Percentiles rank a stretch among this genome's conserved stretches.
Evolutionary conservation across 1,284 basidiomycete genomes (phyloP).

Genomic region (Fomes fomentarius): DNA sequence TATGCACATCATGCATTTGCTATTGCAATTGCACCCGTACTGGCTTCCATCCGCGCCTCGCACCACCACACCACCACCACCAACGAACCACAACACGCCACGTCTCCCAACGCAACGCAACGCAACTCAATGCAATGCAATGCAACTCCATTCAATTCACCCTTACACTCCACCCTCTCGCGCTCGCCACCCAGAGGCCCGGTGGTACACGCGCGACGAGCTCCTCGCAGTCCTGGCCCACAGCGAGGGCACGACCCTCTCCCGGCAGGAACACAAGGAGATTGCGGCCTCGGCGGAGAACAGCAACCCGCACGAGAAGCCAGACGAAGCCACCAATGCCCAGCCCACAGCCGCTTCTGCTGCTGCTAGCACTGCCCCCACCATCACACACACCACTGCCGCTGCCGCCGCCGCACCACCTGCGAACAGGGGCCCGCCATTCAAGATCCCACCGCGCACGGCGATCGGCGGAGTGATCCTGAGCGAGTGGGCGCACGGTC

Average conservation of each 20-base stretch:
- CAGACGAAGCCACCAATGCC: conserved; percentile 20
- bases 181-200: conserved; percentile 64
- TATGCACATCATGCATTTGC: too few relatives aligned
- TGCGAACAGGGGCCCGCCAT: conserved; percentile 41
- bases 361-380: conserved; percentile 6
- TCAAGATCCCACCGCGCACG: conserved; percentile 69
- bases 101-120: too few relatives aligned
- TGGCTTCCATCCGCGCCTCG: too few relatives aligned
- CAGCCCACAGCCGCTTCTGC: conserved; percentile 12
- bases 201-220: conserved; percentile 84
- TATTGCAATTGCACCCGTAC: too few relatives aligned
- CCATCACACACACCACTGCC: conserved; percentile 9
- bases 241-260: conserved; percentile 56
- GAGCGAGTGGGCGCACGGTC: conserved; percentile 63
- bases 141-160: neutral
- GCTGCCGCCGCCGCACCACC: conserved; percentile 5
- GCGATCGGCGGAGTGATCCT: conserved; percentile 77
- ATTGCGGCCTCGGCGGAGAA: conserved; percentile 42
- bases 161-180: neutral
- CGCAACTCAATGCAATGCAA: too few relatives aligned
- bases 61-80: too few relatives aligned
- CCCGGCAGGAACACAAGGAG: conserved; percentile 59
- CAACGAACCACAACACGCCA: too few relatives aligned
- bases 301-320: conserved; percentile 16
- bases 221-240: conserved; percentile 67